Conservation (phyloP, 306 rosid species). For the Cajanus cajan region DNA sequence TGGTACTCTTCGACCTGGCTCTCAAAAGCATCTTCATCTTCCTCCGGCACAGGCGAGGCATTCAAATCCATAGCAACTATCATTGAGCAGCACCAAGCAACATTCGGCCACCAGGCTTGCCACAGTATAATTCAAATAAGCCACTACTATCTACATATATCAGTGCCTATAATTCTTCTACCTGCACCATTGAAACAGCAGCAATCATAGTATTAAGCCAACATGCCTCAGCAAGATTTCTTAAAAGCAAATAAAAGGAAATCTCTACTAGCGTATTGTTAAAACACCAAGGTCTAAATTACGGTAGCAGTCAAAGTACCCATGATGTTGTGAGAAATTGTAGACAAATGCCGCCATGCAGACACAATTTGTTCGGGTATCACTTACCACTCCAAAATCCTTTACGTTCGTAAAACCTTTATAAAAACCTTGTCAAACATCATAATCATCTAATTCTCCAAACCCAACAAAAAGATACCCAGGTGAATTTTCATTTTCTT, state of each 20-base stretch:
- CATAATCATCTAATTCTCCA: background rate
- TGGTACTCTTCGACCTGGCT: slow-evolving; percentile 54
- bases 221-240: background rate
- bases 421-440: background rate
- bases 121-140: slow-evolving; percentile 17
- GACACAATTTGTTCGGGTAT: background rate
- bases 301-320: background rate
- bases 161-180: background rate
- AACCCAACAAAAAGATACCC: background rate
- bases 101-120: slow-evolving; percentile 54
- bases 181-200: slow-evolving; percentile 38
- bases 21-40: slow-evolving; percentile 74
- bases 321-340: background rate
- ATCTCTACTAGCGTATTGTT: background rate
- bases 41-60: slow-evolving; percentile 93
- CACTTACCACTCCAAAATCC: background rate
- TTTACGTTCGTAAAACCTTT: background rate
- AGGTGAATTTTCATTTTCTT: background rate
- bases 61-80: slow-evolving; percentile 89
- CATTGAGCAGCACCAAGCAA: slow-evolving; percentile 51
- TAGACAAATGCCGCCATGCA: background rate
- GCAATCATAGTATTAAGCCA: slow-evolving; percentile 19
- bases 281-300: background rate
- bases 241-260: background rate
- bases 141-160: slow-evolving; percentile 21